A percentile compares a stretch with the other conserved stretches of the same genome.
Evolutionary conservation across 148 eudicot genomes (phyloP).

Genomic region (Rhododendron griersonianum): DNA sequence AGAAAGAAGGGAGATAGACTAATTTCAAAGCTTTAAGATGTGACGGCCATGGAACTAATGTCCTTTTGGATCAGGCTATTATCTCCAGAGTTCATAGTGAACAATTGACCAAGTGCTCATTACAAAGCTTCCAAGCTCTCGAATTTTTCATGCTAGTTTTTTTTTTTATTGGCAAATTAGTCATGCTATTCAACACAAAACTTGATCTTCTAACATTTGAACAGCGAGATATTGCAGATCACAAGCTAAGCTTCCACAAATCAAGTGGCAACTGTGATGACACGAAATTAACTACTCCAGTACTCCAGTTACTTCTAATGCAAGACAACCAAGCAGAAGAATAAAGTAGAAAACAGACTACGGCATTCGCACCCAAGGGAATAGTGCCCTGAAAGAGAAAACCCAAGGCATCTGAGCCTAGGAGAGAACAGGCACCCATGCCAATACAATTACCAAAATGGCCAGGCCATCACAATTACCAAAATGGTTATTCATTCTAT

Average conservation of each 20-base stretch:
- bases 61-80: background rate
- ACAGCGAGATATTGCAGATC: background rate
- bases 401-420: background rate
- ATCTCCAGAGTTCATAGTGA: background rate
- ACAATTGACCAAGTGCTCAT: background rate
- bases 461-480: background rate
- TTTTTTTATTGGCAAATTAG: background rate
- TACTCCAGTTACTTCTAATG: background rate
- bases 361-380: background rate
- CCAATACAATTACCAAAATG: background rate
- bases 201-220: background rate
- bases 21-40: background rate
- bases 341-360: background rate
- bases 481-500: background rate
- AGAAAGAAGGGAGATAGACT: background rate
- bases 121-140: background rate
- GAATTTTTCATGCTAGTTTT: background rate
- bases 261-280: background rate
- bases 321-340: background rate
- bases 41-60: background rate
- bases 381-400: background rate
- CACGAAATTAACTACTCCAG: background rate
- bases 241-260: background rate
- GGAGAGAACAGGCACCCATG: background rate
- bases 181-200: background rate